A percentile compares a stretch with the other conserved stretches of the same genome.
Conservation (phyloP, 345 rosid genomes). For the Eucalyptus cladocalyx region DNA sequence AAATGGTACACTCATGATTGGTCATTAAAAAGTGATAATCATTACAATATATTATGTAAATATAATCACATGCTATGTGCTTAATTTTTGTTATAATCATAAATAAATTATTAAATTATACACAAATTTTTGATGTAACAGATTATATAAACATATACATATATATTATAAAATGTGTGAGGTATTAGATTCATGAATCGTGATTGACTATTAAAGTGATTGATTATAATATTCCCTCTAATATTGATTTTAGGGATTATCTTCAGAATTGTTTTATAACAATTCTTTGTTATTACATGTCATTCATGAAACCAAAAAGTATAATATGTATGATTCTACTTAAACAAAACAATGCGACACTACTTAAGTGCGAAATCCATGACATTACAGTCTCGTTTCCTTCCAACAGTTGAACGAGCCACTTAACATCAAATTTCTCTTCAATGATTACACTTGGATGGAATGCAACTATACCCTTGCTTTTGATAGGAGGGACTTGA, state of each 20-base stretch:
- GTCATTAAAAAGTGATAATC: not conserved
- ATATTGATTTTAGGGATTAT: not conserved
- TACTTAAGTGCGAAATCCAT: too few relatives aligned
- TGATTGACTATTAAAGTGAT: not conserved
- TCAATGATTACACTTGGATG: too few relatives aligned
- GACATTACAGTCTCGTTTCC: not conserved
- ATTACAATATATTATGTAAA: not conserved
- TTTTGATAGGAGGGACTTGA: too few relatives aligned
- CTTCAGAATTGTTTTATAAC: not conserved
- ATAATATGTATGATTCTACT: not conserved
- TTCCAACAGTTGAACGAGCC: not conserved
- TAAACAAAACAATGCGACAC: too few relatives aligned
- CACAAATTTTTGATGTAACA: not conserved
- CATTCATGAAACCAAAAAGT: not conserved
- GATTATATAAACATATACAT: not conserved
- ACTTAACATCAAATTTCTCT: too few relatives aligned
- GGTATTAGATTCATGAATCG: not conserved
- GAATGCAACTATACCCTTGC: fast-evolving
- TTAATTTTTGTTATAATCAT: not conserved
- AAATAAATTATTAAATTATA: not conserved
- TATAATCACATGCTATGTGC: not conserved
- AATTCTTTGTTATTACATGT: not conserved
- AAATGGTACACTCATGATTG: not conserved
- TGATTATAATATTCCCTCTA: not conserved
- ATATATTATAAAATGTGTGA: not conserved